Conservation (phyloP, 768 basidiomycete genomes). For the Erythrobasidium yunnanense region DNA sequence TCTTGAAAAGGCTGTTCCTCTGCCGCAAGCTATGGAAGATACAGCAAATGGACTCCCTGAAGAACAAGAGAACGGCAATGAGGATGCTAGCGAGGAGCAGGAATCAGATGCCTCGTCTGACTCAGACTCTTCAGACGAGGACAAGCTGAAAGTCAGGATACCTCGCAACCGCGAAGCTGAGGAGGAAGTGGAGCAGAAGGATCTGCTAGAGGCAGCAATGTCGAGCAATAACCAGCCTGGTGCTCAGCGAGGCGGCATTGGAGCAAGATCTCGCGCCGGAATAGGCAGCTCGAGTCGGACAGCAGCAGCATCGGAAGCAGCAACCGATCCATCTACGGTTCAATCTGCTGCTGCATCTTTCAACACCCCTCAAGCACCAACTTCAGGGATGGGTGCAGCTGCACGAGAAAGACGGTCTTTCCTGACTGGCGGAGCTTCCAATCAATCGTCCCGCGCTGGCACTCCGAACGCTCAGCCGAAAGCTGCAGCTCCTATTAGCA, state of each 20-base stretch:
- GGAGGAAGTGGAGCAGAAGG: conserved; percentile 8
- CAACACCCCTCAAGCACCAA: background rate
- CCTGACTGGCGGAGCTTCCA: conserved; percentile 36
- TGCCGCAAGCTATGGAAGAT: conserved; percentile 39
- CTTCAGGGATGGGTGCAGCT: conserved; percentile 40
- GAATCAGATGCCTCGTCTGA: conserved; percentile 41
- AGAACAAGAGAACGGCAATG: conserved; percentile 34
- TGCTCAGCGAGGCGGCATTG: conserved; percentile 28
- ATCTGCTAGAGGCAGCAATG: background rate
- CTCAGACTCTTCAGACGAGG: conserved; percentile 50
- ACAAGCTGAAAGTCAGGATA: conserved; percentile 52
- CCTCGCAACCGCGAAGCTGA: conserved; percentile 35
- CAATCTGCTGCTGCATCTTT: conserved; percentile 37
- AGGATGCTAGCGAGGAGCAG: conserved; percentile 38
- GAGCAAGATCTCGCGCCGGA: conserved; percentile 19
- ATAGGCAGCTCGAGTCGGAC: conserved; percentile 10
- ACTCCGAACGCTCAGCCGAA: conserved; percentile 36
- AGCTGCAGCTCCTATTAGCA: conserved; percentile 49
- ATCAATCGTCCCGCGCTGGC: conserved; percentile 41
- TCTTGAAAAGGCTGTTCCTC: background rate
- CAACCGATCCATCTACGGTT: conserved; percentile 6
- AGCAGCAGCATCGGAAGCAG: background rate
- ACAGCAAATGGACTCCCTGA: conserved; percentile 30
- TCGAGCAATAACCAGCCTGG: conserved; percentile 25
- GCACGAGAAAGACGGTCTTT: conserved; percentile 49